Evolutionary conservation across 495 filamentous ascomycete species (phyloP).

Genomic region (Schizothecium vesticola): DNA sequence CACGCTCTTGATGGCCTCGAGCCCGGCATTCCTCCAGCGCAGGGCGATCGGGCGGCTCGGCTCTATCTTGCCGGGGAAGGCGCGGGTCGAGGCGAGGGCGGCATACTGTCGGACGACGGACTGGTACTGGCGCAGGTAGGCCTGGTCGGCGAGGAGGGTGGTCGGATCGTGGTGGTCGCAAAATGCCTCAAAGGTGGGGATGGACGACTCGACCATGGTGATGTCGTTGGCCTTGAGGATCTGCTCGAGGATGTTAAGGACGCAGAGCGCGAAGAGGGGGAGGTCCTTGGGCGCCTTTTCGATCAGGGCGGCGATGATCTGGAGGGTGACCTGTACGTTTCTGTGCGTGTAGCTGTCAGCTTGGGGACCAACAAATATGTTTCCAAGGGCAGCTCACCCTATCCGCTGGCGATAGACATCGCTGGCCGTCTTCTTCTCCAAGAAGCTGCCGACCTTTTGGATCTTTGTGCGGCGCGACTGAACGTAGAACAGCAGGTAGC

Average conservation of each 20-base stretch:
- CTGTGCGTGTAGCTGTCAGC: conserved; percentile 37
- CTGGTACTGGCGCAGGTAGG: conserved; percentile 75
- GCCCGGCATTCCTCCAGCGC: conserved; percentile 73
- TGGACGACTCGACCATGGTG: conserved; percentile 81
- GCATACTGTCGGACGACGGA: conserved; percentile 73
- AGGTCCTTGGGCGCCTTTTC: conserved; percentile 87
- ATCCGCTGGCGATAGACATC: conserved; percentile 79
- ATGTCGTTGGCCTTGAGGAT: conserved; percentile 77
- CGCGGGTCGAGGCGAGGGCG: conserved; percentile 60
- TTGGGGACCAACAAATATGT: background rate
- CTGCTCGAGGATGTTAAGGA: conserved; percentile 71
- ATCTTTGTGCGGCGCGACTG: conserved; percentile 89
- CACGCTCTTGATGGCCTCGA: conserved; percentile 72
- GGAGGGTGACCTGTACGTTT: conserved; percentile 87
- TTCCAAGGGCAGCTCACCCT: conserved; percentile 54
- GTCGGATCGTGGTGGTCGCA: conserved; percentile 75
- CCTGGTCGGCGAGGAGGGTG: conserved; percentile 72
- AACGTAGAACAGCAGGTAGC: conserved; percentile 91
- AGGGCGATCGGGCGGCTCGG: conserved; percentile 69
- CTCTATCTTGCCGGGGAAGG: conserved; percentile 41
- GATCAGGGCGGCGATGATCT: conserved; percentile 81
- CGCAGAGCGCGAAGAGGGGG: conserved; percentile 74
- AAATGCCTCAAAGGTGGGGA: conserved; percentile 76
- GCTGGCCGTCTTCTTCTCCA: conserved; percentile 82
- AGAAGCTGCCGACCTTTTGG: conserved; percentile 84